These are phyloP conservation scores for Clohesyomyces aquaticus DNA, from an alignment of 495 filamentous ascomycete species.

Conservation along the genomic window DNA sequence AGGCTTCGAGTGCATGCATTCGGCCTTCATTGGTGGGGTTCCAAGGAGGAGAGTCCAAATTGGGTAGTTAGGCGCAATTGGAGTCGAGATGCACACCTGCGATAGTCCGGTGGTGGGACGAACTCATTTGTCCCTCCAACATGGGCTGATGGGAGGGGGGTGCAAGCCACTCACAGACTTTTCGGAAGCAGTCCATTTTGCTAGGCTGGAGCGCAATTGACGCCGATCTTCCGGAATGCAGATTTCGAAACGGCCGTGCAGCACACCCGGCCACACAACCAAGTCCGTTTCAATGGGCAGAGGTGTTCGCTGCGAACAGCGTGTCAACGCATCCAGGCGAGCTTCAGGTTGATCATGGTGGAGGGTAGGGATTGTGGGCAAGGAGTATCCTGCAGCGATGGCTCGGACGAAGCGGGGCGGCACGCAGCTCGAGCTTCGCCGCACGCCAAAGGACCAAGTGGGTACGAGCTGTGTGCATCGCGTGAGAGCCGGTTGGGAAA, in stretches of 20 bases:
- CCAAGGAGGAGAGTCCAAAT: not conserved
- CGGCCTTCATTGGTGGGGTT: not conserved
- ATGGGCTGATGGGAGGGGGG: no score
- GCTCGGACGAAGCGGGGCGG: conserved; percentile 12
- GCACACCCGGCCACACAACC: not conserved
- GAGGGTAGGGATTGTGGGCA: no score
- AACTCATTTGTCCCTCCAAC: not conserved
- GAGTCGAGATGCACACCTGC: not conserved
- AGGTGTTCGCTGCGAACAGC: not conserved
- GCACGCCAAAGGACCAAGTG: not conserved
- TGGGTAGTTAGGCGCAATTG: not conserved
- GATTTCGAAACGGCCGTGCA: not conserved
- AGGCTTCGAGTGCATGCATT: not conserved
- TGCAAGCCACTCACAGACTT: no score
- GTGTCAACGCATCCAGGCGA: not conserved
- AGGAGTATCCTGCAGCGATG: no score
- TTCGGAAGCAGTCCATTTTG: no score
- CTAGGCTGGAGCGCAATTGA: no score
- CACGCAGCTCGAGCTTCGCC: conserved; percentile 8
- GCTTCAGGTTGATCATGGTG: not conserved
- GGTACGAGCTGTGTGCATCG: not conserved
- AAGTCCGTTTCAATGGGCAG: not conserved
- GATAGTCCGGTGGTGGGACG: not conserved
- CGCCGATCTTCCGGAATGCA: no score
- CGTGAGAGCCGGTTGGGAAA: not conserved